Evolutionary conservation across 768 basidiomycete species (phyloP), one percentile per base, ranked within the genome.

Genomic region (Suillus hirtellus): DNA sequence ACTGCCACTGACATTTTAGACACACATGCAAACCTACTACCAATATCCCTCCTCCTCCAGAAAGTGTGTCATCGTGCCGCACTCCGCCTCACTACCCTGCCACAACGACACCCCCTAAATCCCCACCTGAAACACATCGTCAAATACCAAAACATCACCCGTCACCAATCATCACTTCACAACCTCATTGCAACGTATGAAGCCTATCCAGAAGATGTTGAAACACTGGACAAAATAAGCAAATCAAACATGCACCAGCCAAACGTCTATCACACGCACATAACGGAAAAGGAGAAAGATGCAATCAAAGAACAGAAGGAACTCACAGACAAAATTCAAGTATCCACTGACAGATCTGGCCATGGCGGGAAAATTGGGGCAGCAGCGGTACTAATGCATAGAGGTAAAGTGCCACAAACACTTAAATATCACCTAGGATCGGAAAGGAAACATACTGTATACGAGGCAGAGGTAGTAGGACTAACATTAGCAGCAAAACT

Each of bases 401-500:
- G 2, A 12, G 50, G 43, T 0, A 3, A 27, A 34, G 17, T 7
- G 1, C 44, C 54, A 2, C 14, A 34, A 0, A n/a, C 15, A 2
- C 49, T 64, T 2, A 46, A 37, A 1, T 53, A 59, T 11, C 60
- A 65, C n/a, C 62, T 70, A 0, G 64, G 63, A 1, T 4, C 4
- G 10, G 15, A 19, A 0, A 7, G 6, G 3, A 50, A 67, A 9
- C 65, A 69, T 55, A 67, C 66, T 1, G 67, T 68, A 2, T 70
- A 67, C 24, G 64, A 71, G 50, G 69, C 17, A 0, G 67, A 72
- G 24, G 10, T 67, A 3, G 56, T 67, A 0, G 68, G 71, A 1
- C 40, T 65, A 2, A 21, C 61, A 0, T 42, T 71, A 10, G 68
- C 60, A 8, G 24, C 65, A 2, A 31, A 52, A 0, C 67, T 72